A percentile compares a stretch with the other conserved stretches of the same genome.
Evolutionary conservation across 1,284 basidiomycete species (phyloP).

Genomic region (Irpex sp.): DNA sequence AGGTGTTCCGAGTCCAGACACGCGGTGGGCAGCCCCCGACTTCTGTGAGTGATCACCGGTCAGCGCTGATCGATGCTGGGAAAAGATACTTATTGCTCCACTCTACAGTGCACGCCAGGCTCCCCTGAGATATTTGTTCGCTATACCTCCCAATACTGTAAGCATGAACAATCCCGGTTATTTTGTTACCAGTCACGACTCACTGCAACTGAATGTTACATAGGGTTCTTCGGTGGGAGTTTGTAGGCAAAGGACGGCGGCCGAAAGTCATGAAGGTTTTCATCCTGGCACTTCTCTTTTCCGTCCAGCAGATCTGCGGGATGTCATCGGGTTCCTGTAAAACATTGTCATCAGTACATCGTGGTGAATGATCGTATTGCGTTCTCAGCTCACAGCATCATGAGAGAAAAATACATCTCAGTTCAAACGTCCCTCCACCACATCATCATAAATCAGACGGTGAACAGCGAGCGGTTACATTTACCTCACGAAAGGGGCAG

Average conservation of each 20-base stretch:
- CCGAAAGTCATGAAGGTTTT: too few relatives aligned
- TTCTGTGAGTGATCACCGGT: constrained; percentile 25
- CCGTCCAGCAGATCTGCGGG: too few relatives aligned
- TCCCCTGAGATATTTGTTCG: constrained; percentile 11
- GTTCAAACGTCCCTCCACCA: neutral
- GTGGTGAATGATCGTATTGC: neutral
- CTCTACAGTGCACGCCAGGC: constrained; percentile 12
- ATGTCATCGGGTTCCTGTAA: neutral
- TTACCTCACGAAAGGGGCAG: neutral
- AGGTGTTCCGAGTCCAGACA: constrained; percentile 36
- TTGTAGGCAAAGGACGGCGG: neutral
- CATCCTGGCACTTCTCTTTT: too few relatives aligned
- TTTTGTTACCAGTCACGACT: too few relatives aligned
- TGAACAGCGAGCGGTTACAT: neutral
- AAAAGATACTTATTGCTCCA: neutral
- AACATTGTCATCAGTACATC: neutral
- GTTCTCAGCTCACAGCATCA: neutral
- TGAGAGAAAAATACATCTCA: neutral
- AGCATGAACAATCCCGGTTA: neutral
- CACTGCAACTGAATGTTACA: neutral
- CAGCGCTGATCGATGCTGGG: neutral
- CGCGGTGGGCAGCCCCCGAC: constrained; percentile 35
- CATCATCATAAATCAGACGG: neutral
- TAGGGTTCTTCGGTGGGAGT: neutral
- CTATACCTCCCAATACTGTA: constrained; percentile 16